A percentile compares a stretch with the other conserved stretches of the same genome.
These are phyloP conservation scores for Glarea lozoyensis DNA, from an alignment of 495 filamentous ascomycete genomes.

Conservation along the genomic window DNA sequence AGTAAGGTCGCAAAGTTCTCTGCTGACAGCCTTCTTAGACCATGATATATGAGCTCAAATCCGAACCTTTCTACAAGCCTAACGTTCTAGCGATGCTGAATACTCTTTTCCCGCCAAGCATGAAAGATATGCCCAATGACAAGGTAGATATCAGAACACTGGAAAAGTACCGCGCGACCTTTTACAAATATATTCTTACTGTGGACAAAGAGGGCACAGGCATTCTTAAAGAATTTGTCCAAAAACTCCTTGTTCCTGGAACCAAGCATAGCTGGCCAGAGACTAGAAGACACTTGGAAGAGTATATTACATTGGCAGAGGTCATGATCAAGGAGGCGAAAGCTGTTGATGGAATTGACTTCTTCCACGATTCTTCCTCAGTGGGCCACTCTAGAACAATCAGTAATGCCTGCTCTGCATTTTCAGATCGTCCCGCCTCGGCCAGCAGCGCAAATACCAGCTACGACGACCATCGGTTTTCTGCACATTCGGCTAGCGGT, in stretches of 20 bases:
- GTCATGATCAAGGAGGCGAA: conserved; percentile 12
- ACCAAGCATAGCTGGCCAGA: conserved; percentile 8
- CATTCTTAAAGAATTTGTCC: conserved; percentile 5
- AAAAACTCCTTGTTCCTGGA: background rate
- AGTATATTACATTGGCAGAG: conserved; percentile 11
- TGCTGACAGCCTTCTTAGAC: conserved; percentile 13
- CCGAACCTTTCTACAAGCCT: conserved; percentile 9
- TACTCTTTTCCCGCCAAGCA: conserved; percentile 16
- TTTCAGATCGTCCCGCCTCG: background rate
- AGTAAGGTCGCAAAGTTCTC: background rate
- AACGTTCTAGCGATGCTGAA: conserved; percentile 18
- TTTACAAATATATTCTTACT: conserved; percentile 8
- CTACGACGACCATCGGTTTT: background rate
- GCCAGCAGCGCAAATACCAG: conserved; percentile 3
- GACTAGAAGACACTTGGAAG: conserved; percentile 1
- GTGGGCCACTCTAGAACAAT: background rate
- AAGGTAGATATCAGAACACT: conserved; percentile 1
- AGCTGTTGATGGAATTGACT: conserved; percentile 4
- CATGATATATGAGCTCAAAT: conserved; percentile 11
- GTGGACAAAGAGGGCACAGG: conserved; percentile 1
- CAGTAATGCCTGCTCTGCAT: background rate
- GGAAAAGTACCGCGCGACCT: conserved; percentile 8
- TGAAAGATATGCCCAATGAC: conserved; percentile 12
- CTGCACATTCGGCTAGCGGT: too few species aligned
- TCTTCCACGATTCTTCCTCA: background rate